Evolutionary conservation across 2,329 filamentous ascomycete genomes (phyloP).

Genomic region (Coniochaeta pulveracea): DNA sequence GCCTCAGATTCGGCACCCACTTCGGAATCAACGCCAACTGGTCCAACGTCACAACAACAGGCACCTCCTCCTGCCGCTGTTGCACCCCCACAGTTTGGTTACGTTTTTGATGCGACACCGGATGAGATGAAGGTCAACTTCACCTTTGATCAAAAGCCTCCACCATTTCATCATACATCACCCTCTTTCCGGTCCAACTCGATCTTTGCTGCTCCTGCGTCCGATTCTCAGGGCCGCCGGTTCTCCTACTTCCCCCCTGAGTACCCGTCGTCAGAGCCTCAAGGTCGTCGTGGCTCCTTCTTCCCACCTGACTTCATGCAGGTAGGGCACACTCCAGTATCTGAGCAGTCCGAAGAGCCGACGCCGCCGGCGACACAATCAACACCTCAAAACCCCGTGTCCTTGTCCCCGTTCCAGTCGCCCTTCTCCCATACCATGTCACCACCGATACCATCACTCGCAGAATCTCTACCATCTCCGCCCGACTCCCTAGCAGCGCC

Average conservation of each 20-base stretch:
- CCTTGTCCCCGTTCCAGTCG: constrained; percentile 12
- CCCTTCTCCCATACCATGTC: constrained; percentile 11
- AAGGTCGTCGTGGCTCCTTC: constrained; percentile 49
- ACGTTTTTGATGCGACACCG: constrained; percentile 35
- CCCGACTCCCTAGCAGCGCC: constrained; percentile 27
- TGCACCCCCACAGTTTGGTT: constrained; percentile 44
- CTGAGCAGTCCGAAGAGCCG: constrained; percentile 19
- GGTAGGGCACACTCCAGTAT: constrained; percentile 4
- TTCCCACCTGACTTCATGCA: constrained; percentile 46
- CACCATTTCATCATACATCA: constrained; percentile 28
- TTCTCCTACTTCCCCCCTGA: constrained; percentile 56
- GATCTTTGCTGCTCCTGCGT: constrained; percentile 50
- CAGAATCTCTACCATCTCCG: constrained; percentile 25
- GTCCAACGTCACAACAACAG: constrained; percentile 14
- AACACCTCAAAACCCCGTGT: constrained; percentile 11
- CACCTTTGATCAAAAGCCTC: constrained; percentile 12
- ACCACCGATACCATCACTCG: constrained; percentile 5
- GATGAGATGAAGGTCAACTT: constrained; percentile 11
- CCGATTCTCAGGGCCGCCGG: constrained; percentile 41
- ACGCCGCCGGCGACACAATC: constrained; percentile 19
- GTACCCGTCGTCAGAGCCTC: too few species aligned
- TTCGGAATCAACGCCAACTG: constrained; percentile 16
- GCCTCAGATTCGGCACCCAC: constrained; percentile 5
- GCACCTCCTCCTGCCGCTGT: constrained; percentile 25
- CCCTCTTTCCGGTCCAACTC: constrained; percentile 53